Percentiles rank a stretch among this genome's conserved stretches.
Evolutionary conservation across 164 flowering plant genomes (phyloP).

Genomic region (Piper betle): DNA sequence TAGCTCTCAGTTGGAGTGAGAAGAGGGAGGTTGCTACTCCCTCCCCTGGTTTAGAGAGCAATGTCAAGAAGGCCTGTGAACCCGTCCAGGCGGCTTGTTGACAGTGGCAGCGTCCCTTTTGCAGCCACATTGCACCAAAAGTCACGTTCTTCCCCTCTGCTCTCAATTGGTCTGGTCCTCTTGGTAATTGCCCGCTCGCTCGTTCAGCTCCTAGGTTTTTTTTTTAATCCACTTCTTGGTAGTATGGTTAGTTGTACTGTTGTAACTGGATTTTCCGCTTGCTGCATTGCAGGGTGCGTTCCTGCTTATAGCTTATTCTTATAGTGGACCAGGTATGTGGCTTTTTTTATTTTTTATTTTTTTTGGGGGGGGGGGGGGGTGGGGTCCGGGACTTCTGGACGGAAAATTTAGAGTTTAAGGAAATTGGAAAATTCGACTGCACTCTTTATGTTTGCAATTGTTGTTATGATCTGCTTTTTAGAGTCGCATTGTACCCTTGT

Average conservation of each 20-base stretch:
- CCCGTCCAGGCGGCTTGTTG: constrained; percentile 42
- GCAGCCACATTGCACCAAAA: constrained; percentile 42
- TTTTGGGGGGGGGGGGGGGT: no score
- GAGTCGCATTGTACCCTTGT: not conserved
- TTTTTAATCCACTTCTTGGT: no score
- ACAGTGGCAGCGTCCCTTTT: constrained; percentile 42
- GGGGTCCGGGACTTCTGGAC: not conserved
- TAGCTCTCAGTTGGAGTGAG: no score
- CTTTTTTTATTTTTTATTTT: no score
- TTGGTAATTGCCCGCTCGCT: constrained; percentile 25
- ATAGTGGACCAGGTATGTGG: constrained; percentile 44
- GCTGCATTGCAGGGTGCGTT: constrained; percentile 44
- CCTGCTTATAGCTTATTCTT: constrained; percentile 44
- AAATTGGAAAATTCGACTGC: not conserved
- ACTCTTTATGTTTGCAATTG: not conserved
- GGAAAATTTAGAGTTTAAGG: not conserved
- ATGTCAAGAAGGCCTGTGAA: constrained; percentile 67
- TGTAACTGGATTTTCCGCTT: no score
- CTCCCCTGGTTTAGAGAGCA: no score
- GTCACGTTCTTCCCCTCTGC: constrained; percentile 52
- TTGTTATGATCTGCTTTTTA: not conserved
- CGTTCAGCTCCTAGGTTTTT: not conserved
- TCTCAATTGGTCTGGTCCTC: constrained; percentile 41
- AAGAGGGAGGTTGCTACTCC: no score
- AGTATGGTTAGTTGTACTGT: not conserved